Evolutionary conservation across 345 rosid genomes (phyloP).

Genomic region (Microthlaspi erraticum): DNA sequence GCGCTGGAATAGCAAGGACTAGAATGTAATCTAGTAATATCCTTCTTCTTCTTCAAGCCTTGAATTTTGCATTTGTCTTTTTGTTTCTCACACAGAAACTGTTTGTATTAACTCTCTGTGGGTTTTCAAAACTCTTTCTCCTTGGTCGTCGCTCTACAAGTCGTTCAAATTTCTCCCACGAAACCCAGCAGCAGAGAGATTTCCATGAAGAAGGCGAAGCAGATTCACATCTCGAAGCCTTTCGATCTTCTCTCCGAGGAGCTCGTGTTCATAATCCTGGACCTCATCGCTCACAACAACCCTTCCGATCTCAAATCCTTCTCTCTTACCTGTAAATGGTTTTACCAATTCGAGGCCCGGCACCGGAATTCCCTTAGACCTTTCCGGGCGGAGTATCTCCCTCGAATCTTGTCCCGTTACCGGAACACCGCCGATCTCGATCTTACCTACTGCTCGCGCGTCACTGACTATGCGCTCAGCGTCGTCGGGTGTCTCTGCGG

Average conservation of each 20-base stretch:
- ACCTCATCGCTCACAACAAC: conserved; percentile 44
- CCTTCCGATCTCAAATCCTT: conserved; percentile 54
- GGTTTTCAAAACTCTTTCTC: too few relatives aligned
- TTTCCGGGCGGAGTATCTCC: conserved; percentile 47
- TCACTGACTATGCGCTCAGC: conserved; percentile 45
- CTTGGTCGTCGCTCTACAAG: too few relatives aligned
- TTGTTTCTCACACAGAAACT: conserved; percentile 33
- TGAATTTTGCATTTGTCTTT: neutral
- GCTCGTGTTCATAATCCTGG: conserved; percentile 48
- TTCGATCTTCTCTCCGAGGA: conserved; percentile 53
- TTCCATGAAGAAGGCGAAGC: conserved; percentile 37
- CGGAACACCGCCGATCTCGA: conserved; percentile 48
- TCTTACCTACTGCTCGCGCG: conserved; percentile 53
- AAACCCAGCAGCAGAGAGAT: too few relatives aligned
- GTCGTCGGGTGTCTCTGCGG: conserved; percentile 42
- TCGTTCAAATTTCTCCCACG: too few relatives aligned
- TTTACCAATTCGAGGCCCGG: conserved; percentile 47
- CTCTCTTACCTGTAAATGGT: conserved; percentile 50
- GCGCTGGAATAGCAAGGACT: conserved; percentile 23
- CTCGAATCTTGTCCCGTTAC: conserved; percentile 39
- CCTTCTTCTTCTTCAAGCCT: conserved; percentile 21
- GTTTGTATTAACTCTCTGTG: too few relatives aligned
- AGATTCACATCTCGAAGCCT: conserved; percentile 29
- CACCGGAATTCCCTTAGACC: conserved; percentile 50
- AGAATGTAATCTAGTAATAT: neutral